These are phyloP conservation scores for Patellifolia procumbens DNA, from an alignment of 179 eudicot species.

Conservation along the genomic window DNA sequence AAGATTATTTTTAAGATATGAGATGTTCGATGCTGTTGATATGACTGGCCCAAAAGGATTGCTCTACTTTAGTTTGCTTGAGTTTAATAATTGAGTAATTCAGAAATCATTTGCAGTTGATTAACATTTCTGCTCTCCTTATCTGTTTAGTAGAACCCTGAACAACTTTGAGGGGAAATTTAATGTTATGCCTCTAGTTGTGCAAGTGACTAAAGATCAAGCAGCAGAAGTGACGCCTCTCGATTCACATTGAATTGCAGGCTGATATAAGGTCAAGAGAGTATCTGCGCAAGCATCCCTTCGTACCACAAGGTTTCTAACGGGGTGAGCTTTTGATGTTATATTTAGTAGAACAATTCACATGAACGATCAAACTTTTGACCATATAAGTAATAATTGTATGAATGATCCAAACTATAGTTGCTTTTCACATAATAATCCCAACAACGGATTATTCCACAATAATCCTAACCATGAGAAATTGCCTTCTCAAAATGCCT, in stretches of 20 bases:
- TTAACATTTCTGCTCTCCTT: too few species aligned
- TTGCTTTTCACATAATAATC: too few species aligned
- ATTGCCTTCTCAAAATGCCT: too few species aligned
- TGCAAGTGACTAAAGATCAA: background rate
- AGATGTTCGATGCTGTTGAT: background rate
- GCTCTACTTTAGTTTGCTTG: background rate
- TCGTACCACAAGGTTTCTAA: constrained; percentile 11
- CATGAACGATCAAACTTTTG: background rate
- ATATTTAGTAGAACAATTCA: background rate
- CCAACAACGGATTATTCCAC: too few species aligned
- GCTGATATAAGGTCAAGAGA: constrained; percentile 85
- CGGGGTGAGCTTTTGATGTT: constrained; percentile 16
- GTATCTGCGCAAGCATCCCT: constrained; percentile 41
- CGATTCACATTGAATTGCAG: constrained; percentile 40
- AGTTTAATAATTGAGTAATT: background rate
- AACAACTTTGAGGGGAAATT: too few species aligned
- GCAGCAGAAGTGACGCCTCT: constrained; percentile 6
- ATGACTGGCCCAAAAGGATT: background rate
- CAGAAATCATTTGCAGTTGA: background rate
- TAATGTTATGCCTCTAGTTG: background rate
- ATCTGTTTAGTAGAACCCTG: background rate
- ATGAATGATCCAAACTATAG: too few species aligned
- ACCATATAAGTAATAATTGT: background rate
- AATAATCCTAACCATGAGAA: background rate
- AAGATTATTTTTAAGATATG: background rate